Base-by-base conservation (phyloP, 1,284 basidiomycete genomes). In the Boletellus deceptivus region DNA sequence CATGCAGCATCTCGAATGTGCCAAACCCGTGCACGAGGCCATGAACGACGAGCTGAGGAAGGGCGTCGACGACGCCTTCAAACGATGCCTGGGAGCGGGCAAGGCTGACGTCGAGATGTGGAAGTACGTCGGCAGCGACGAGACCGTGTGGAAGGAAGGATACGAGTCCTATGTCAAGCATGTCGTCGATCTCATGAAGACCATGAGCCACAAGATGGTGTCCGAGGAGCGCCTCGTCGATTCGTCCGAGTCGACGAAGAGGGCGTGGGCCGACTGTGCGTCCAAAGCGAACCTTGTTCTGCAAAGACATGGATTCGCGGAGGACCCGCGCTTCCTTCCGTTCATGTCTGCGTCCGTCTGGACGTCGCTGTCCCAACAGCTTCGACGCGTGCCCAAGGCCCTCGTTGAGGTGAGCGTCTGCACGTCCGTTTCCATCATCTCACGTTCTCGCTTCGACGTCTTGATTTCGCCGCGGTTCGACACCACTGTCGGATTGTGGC, bases 321-420 rank as follows among this genome's bases (percentile, higher is more conserved):
- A 18, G 20, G 17, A 13, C 17, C 16, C 25, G 10, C 5, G 13
- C 10, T 18, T 8, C 2, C 4, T 38, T 6, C 36, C 36, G n/a
- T 46, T 46, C 45, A 46, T 38, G 36, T 46, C 45, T 2, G 36
- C 36, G 6, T 46, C 36, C 1, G 36, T 46, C 3, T 46, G 45
- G 45, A 25, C 1, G 3, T 31, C 45, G 8, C 22, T 46, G 36
- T 3, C 36, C 3, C 17, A n/a, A 1, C 36, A 46, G 13, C 6
- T 46, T n/a, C 2, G 10, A 6, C 45, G 36, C 1, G 18, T 31
- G 0, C 36, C 36, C 1, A 38, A 20, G 1, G 34, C 45, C 0
- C 10, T 38, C 3, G 2, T 38, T 1, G 45, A 46, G 45, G 36
- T 46, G 13, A 31, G 36, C 4, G 27, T 20, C 20, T 20, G n/a